Percentiles rank a stretch among this genome's conserved stretches.
phyloP scores from a whole-genome alignment of 2,329 filamentous ascomycete genomes.

The Trichoderma sp. region DNA sequence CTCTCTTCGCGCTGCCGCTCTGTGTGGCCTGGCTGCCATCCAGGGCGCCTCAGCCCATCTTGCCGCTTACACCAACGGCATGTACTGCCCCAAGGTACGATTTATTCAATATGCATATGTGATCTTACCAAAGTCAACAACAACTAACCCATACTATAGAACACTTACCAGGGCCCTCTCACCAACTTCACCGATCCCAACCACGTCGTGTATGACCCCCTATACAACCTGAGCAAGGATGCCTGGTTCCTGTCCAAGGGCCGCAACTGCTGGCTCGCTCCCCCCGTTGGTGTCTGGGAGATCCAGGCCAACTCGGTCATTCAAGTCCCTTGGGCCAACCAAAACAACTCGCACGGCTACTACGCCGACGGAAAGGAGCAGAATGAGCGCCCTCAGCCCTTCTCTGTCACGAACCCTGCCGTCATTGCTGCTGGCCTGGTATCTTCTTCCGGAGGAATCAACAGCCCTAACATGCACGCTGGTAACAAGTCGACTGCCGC shows the following conservation, averaged over 20 bases:
- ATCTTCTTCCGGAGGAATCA: background rate
- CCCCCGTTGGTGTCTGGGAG: background rate
- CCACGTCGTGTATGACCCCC: background rate
- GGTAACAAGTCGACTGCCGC: constrained; percentile 4
- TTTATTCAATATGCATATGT: too few relatives aligned
- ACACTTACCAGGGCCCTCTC: background rate
- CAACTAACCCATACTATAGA: background rate
- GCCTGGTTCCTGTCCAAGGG: constrained; percentile 7
- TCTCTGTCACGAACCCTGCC: background rate
- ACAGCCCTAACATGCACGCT: background rate
- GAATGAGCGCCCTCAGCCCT: background rate
- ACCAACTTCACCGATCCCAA: background rate
- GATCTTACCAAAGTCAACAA: rapidly evolving
- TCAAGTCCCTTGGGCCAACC: constrained; percentile 2
- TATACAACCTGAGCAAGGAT: background rate
- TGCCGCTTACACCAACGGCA: constrained; percentile 2
- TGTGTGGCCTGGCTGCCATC: background rate
- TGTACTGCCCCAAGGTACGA: constrained; percentile 8
- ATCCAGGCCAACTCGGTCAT: constrained; percentile 2
- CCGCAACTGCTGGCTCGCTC: background rate
- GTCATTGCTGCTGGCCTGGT: background rate
- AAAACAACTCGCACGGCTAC: background rate
- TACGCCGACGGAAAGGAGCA: constrained; percentile 9
- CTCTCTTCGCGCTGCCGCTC: background rate
- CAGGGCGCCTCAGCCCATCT: background rate